phyloP scores from a whole-genome alignment of 345 rosid species.

The Eucalyptus tenuipes region DNA sequence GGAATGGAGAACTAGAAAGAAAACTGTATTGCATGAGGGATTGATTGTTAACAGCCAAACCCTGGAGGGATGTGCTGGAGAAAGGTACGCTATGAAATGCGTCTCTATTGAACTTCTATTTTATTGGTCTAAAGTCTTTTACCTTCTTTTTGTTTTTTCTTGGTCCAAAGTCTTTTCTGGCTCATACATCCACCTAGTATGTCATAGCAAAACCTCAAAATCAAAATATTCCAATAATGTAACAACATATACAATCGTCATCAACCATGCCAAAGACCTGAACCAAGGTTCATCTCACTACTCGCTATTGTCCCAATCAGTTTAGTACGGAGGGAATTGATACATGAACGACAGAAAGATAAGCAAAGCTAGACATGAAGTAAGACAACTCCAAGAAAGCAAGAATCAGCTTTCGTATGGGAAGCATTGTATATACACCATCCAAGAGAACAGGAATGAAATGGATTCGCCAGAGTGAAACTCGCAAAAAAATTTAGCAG shows the following conservation, averaged over 20 bases:
- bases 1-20: not conserved
- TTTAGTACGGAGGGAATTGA: not conserved
- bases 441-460: not conserved
- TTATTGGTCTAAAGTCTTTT: not conserved
- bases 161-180: not conserved
- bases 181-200: not conserved
- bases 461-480: not conserved
- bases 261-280: not conserved
- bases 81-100: not conserved
- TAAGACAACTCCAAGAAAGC: not conserved
- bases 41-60: not conserved
- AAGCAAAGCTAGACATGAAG: not conserved
- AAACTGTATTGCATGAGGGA: not conserved
- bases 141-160: fast-evolving
- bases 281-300: not conserved
- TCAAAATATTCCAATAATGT: not conserved
- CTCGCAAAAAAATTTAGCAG: not conserved
- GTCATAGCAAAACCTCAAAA: not conserved
- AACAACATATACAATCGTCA: not conserved
- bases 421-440: not conserved
- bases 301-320: not conserved
- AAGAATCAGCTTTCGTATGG: not conserved
- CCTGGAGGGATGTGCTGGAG: not conserved
- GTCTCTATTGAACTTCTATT: not conserved
- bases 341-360: not conserved